Base-by-base conservation (phyloP, 1,284 basidiomycete species). In the Puccinia horiana region DNA sequence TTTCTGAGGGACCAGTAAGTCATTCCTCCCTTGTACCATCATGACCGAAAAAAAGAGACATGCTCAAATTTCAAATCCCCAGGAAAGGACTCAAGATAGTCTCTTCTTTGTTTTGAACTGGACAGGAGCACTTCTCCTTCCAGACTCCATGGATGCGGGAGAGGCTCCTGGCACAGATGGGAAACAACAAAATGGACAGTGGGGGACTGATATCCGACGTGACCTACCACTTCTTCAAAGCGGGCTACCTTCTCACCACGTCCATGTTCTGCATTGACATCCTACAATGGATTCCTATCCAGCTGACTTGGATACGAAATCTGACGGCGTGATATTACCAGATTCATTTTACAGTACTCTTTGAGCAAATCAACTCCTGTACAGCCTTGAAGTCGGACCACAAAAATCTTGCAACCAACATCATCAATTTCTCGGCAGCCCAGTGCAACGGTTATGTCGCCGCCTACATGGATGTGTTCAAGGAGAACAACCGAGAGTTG, bases 271-370 rank as follows among this genome's bases (percentile, higher is more conserved):
- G 49, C 35, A 44, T 49, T 4, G 18, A 35, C 9, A 29, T 52
- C 12, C 23, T 16, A 20, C 72, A 26, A 16, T 74, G 72, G 72
- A 74, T 49, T 26, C 72, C 72, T 16, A 18, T 74, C 72, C n/a
- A 74, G 44, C 72, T 74, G n/a, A 49, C 44, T 11, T 74, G 72
- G 49, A 74, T 74, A 2, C 29, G 32, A 52, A 44, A 44, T 11
- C 72, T 75, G 2, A 56, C 14, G 18, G 35, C n/a, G 20, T 29
- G 29, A 37, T 56, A 75, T 37, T 54, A 75, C 54, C 47, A 75
- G 16, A 12, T 37, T 11, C 73, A 75, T 75, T 75, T 75, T 56
- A 12, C 35, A 16, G 40, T 18, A 37, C 54, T 29, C 35, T 56
- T 75, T 35, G 37, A 75, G 23, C 73, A 75, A 35, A 32, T 75